Percentiles rank a stretch among this genome's conserved stretches.
Conservation (phyloP, 257 asterid genomes). For the Nicotiana noctiflora region DNA sequence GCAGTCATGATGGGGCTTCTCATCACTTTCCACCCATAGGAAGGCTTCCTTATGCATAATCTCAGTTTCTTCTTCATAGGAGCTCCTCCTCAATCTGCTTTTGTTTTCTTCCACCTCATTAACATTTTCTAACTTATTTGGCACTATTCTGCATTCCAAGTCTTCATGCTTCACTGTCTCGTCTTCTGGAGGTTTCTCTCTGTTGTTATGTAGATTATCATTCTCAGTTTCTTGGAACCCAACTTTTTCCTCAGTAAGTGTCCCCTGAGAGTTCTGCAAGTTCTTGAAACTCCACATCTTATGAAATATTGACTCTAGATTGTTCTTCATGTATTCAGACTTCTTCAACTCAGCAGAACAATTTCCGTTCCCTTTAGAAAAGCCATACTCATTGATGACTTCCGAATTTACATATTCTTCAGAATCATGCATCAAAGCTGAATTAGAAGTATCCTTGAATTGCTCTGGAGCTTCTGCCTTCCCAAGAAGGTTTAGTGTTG, state of each 20-base stretch:
- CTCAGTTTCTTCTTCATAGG: constrained; percentile 33
- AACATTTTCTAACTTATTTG: constrained; percentile 15
- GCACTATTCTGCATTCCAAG: constrained; percentile 24
- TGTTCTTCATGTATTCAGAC: constrained; percentile 8
- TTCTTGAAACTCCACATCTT: constrained; percentile 12
- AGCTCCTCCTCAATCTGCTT: constrained; percentile 16
- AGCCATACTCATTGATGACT: constrained; percentile 23
- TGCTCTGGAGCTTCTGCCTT: constrained; percentile 20
- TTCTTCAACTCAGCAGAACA: constrained; percentile 20
- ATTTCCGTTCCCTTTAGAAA: constrained; percentile 18
- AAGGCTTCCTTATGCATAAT: constrained; percentile 21
- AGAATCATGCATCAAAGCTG: constrained; percentile 3
- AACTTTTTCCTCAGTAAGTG: constrained; percentile 9
- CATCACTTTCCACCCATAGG: constrained; percentile 22
- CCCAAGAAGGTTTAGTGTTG: constrained; percentile 19
- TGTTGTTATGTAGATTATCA: constrained; percentile 15
- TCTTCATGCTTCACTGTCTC: constrained; percentile 7
- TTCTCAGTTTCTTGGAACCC: constrained; percentile 16
- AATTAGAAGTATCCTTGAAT: constrained; percentile 16
- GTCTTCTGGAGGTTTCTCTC: constrained; percentile 2
- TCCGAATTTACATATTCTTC: constrained; percentile 20
- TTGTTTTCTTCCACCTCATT: constrained; percentile 19
- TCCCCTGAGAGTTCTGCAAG: constrained; percentile 1
- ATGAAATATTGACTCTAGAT: background rate
- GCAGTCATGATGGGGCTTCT: constrained; percentile 24